Conservation (phyloP, 2,329 filamentous ascomycete species). For the Xylariaceae sp. region DNA sequence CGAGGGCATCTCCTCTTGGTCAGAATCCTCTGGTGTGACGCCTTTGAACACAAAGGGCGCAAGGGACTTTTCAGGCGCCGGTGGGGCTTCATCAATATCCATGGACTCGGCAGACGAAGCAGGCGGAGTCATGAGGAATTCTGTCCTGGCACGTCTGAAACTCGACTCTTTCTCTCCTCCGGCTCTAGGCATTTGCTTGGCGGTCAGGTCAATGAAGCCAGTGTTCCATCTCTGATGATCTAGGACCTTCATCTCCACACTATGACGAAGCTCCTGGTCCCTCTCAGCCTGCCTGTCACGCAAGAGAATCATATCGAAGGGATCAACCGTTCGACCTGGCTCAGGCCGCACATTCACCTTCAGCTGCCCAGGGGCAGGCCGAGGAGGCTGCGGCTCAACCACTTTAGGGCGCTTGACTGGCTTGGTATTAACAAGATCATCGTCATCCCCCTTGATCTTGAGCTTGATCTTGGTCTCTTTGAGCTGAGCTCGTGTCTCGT, state of each 20-base stretch:
- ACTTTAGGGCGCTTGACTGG: slow-evolving; percentile 63
- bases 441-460: slow-evolving; percentile 87
- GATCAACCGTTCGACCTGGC: slow-evolving; percentile 66
- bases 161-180: slow-evolving; percentile 61
- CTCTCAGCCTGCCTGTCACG: slow-evolving; percentile 77
- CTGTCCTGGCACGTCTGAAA: slow-evolving; percentile 70
- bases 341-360: slow-evolving; percentile 70
- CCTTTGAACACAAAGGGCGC: slow-evolving; percentile 46
- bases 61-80: slow-evolving; percentile 30
- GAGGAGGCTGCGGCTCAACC: slow-evolving; percentile 55
- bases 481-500: slow-evolving; percentile 76
- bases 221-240: slow-evolving; percentile 92
- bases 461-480: slow-evolving; percentile 87
- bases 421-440: slow-evolving; percentile 90
- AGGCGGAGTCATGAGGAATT: slow-evolving; percentile 66
- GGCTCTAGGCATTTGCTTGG: slow-evolving; percentile 78
- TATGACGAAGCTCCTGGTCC: slow-evolving; percentile 73
- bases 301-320: slow-evolving; percentile 71
- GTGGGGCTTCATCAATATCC: slow-evolving; percentile 49
- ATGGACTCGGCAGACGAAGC: slow-evolving; percentile 56
- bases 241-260: slow-evolving; percentile 82
- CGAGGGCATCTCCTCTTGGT: slow-evolving; percentile 51
- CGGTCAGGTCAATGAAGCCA: slow-evolving; percentile 83
- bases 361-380: slow-evolving; percentile 60
- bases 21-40: slow-evolving; percentile 38